Evolutionary conservation across 257 asterid species (phyloP).

Genomic region (Agastache rugosa): DNA sequence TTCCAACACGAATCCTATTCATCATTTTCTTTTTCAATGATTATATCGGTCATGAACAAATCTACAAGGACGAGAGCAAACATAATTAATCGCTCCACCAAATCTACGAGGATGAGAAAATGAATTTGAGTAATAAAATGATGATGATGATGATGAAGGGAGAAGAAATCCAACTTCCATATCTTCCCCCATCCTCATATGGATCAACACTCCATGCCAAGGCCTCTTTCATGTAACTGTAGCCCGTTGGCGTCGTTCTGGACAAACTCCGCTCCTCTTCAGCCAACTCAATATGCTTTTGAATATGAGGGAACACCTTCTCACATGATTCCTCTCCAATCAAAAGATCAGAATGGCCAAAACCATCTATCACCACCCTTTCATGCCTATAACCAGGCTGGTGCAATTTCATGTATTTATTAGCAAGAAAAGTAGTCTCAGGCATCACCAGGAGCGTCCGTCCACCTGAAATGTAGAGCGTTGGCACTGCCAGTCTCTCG

Average conservation of each 20-base stretch:
- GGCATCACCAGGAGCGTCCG: conserved; percentile 55
- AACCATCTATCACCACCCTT: conserved; percentile 57
- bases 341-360: conserved; percentile 63
- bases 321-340: conserved; percentile 52
- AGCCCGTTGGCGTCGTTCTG: neutral
- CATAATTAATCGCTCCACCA: too few relatives aligned
- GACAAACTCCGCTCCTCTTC: conserved; percentile 37
- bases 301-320: conserved; percentile 50
- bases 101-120: too few relatives aligned
- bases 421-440: conserved; percentile 56
- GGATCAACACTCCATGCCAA: conserved; percentile 56
- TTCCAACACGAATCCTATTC: neutral
- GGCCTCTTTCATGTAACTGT: conserved; percentile 34
- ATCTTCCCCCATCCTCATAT: conserved; percentile 32
- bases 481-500: conserved; percentile 55
- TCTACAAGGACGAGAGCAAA: too few relatives aligned
- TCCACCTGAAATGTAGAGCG: conserved; percentile 57
- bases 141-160: too few relatives aligned
- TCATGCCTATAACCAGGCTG: conserved; percentile 59
- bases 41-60: neutral
- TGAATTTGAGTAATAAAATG: neutral
- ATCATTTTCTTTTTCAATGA: neutral
- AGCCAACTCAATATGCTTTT: conserved; percentile 45
- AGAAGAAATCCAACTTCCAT: conserved; percentile 16
- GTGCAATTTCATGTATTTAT: conserved; percentile 63